Percentiles rank a stretch among this genome's conserved stretches.
Conservation (phyloP, 768 basidiomycete genomes). For the Tylopilus intermedius region DNA sequence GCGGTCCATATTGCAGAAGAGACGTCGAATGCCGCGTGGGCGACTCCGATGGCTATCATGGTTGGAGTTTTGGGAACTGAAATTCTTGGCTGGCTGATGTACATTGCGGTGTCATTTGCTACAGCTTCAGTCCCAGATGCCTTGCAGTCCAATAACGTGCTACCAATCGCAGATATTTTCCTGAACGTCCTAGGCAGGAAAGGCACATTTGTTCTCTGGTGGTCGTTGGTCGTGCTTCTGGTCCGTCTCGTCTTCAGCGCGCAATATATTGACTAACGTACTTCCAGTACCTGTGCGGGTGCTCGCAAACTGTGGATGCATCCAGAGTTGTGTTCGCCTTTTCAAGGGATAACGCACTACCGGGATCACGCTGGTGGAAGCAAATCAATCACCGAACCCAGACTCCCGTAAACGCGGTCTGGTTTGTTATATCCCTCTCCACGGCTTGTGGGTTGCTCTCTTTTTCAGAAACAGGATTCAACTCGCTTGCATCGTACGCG, state of each 20-base stretch:
- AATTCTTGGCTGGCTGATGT: slow-evolving; percentile 39
- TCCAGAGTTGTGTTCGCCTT: slow-evolving; percentile 46
- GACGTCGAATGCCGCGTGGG: slow-evolving; percentile 37
- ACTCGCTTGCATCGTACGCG: slow-evolving; percentile 20
- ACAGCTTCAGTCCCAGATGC: slow-evolving; percentile 34
- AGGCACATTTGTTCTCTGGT: slow-evolving; percentile 43
- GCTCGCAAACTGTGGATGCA: slow-evolving; percentile 44
- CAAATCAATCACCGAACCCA: slow-evolving; percentile 29
- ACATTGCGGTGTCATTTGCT: slow-evolving; percentile 42
- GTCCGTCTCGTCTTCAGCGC: slow-evolving; percentile 14
- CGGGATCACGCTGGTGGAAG: slow-evolving; percentile 37
- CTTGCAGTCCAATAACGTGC: slow-evolving; percentile 29
- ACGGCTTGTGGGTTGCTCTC: slow-evolving; percentile 29
- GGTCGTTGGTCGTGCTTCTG: slow-evolving; percentile 41
- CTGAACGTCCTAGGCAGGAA: slow-evolving; percentile 35
- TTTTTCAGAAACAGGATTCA: slow-evolving; percentile 32
- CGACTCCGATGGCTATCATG: slow-evolving; percentile 43
- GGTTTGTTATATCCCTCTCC: slow-evolving; percentile 34
- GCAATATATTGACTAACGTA: slow-evolving; percentile 1
- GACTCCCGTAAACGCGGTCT: slow-evolving; percentile 38
- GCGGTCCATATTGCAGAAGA: slow-evolving; percentile 46
- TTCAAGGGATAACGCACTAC: slow-evolving; percentile 35
- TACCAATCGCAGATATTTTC: slow-evolving; percentile 41
- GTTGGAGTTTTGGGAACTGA: slow-evolving; percentile 38
- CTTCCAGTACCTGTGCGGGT: slow-evolving; percentile 37